phyloP scores from a whole-genome alignment of 2,329 filamentous ascomycete species.

The Alternaria alternata region DNA sequence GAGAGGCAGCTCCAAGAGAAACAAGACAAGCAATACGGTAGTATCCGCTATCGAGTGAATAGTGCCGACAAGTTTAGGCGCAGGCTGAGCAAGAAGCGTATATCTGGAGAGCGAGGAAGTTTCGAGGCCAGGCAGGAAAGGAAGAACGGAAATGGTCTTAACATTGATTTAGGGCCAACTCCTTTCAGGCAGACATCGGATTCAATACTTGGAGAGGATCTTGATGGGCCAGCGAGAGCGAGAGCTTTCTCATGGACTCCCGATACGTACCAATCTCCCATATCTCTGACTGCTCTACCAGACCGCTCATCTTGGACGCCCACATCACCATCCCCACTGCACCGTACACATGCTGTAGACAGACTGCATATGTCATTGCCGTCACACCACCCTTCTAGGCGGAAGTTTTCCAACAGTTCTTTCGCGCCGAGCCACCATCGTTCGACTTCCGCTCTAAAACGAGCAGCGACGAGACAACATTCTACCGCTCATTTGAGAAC shows the following conservation, averaged over 20 bases:
- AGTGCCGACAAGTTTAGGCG: conserved; percentile 8
- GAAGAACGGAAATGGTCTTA: background rate
- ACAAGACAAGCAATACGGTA: background rate
- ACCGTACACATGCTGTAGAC: background rate
- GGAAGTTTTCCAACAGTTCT: background rate
- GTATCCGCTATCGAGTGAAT: conserved; percentile 7
- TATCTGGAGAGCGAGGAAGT: background rate
- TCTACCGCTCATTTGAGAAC: background rate
- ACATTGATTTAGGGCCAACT: background rate
- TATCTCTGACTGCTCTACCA: too few species aligned
- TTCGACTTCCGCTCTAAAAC: background rate
- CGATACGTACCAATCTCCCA: background rate
- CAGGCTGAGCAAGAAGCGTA: conserved; percentile 5
- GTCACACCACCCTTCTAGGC: background rate
- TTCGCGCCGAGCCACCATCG: background rate
- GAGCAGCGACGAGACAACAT: background rate
- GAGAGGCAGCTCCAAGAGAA: conserved; percentile 1
- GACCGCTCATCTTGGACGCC: background rate
- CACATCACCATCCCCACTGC: background rate
- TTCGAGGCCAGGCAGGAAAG: conserved; percentile 4
- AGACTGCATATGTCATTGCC: background rate
- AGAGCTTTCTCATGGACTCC: conserved; percentile 8
- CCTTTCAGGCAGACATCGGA: background rate
- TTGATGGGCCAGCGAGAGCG: background rate
- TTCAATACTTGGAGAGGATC: background rate